phyloP scores from a whole-genome alignment of 2,329 filamentous ascomycete genomes.

The Fusarium marasasianum region DNA sequence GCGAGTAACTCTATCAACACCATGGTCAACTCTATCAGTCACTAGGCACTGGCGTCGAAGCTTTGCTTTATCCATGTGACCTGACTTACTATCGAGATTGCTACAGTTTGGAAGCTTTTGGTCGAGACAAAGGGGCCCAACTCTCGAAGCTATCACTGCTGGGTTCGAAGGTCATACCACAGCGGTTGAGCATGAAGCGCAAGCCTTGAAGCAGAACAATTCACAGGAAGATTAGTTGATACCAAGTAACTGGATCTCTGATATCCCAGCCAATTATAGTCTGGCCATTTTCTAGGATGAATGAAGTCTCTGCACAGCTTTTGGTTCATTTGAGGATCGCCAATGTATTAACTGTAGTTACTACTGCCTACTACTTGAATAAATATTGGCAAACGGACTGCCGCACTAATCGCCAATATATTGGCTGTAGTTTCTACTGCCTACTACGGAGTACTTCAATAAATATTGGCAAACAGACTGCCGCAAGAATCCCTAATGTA shows the following conservation, averaged over 20 bases:
- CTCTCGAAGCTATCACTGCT: background rate
- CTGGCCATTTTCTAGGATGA: no score
- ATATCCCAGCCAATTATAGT: background rate
- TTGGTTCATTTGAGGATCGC: no score
- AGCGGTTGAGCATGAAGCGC: background rate
- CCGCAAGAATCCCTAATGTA: no score
- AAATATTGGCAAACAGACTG: background rate
- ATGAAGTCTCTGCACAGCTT: no score
- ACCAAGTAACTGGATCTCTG: background rate
- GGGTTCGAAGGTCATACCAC: background rate
- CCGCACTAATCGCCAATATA: no score
- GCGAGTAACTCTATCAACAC: conserved; percentile 5
- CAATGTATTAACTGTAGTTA: no score
- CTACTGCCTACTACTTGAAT: no score
- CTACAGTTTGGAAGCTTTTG: background rate
- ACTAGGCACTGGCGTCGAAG: background rate
- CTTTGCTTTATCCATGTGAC: background rate
- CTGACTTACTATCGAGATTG: background rate
- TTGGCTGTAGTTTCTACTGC: no score
- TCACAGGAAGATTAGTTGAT: background rate
- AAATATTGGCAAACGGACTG: no score
- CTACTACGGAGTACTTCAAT: no score
- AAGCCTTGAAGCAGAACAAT: background rate
- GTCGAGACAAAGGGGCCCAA: background rate
- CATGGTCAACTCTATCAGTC: background rate